phyloP scores from a whole-genome alignment of 768 basidiomycete genomes.

The Suillus variegatus region DNA sequence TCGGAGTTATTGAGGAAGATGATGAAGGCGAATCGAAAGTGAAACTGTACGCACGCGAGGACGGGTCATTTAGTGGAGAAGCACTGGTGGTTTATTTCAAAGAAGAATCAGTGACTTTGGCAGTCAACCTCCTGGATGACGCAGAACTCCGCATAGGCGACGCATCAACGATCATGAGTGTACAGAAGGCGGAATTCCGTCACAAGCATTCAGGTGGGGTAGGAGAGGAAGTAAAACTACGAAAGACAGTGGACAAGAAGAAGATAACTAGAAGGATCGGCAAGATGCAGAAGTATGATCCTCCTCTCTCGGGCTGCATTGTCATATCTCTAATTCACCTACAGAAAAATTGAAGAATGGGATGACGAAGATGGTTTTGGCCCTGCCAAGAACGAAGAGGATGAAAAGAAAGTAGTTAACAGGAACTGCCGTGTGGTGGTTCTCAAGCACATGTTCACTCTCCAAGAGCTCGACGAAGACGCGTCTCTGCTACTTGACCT shows the following conservation, averaged over 20 bases:
- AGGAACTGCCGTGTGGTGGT: slow-evolving; percentile 83
- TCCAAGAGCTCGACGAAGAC: slow-evolving; percentile 84
- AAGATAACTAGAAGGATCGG: slow-evolving; percentile 72
- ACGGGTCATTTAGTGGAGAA: slow-evolving; percentile 90
- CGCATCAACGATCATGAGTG: slow-evolving; percentile 67
- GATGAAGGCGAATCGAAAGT: slow-evolving; percentile 90
- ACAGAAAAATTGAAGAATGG: slow-evolving; percentile 92
- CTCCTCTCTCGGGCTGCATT: not conserved
- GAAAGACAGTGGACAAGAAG: slow-evolving; percentile 76
- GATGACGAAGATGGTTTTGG: slow-evolving; percentile 93
- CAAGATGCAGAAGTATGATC: slow-evolving; percentile 79
- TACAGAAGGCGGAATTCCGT: slow-evolving; percentile 74
- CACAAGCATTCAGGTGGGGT: slow-evolving; percentile 58
- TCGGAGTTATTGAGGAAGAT: slow-evolving; percentile 91
- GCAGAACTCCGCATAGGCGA: slow-evolving; percentile 88
- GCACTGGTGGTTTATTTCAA: slow-evolving; percentile 97
- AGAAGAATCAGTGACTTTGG: slow-evolving; percentile 90
- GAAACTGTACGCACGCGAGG: slow-evolving; percentile 91
- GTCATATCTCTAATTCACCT: not conserved
- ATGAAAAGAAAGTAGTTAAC: slow-evolving; percentile 45
- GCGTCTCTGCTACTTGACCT: slow-evolving; percentile 84
- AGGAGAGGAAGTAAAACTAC: slow-evolving; percentile 45
- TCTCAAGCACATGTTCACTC: slow-evolving; percentile 92
- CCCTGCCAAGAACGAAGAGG: slow-evolving; percentile 60
- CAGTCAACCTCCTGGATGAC: slow-evolving; percentile 85